These are phyloP conservation scores for Metschnikowia dekortorum DNA, from an alignment of 805 yeast species.

Conservation along the genomic window DNA sequence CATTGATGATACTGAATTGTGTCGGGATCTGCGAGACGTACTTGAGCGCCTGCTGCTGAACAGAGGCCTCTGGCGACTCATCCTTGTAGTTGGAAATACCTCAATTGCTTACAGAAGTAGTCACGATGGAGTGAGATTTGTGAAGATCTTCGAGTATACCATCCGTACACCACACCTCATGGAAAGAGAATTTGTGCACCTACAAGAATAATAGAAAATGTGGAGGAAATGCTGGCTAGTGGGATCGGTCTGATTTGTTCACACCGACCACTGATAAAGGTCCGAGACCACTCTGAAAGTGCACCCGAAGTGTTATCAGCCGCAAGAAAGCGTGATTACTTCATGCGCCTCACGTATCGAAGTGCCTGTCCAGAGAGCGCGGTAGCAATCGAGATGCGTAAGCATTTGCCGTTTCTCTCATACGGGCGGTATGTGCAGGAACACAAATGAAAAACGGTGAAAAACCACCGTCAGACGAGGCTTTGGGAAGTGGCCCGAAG, in stretches of 20 bases:
- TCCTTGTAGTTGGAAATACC: neutral
- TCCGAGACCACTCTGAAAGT: neutral
- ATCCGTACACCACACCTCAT: neutral
- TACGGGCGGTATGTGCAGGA: neutral
- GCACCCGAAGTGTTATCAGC: neutral
- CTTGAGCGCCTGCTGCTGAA: conserved; percentile 24
- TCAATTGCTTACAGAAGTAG: neutral
- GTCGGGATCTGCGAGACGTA: conserved; percentile 25
- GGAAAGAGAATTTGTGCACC: neutral
- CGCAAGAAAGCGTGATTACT: neutral
- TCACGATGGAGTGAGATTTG: neutral
- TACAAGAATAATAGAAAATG: neutral
- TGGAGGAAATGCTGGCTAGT: neutral
- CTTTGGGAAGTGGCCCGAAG: neutral
- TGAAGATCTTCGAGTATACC: neutral
- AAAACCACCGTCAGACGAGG: neutral
- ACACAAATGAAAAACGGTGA: neutral
- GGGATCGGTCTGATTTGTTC: neutral
- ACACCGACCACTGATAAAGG: neutral
- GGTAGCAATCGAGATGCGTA: neutral
- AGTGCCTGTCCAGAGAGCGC: neutral
- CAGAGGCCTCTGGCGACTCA: conserved; percentile 9
- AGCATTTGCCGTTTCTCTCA: neutral
- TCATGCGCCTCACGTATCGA: neutral
- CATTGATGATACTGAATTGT: conserved; percentile 30